Conservation (phyloP, 2,329 filamentous ascomycete genomes). For the Alternaria arbusti region DNA sequence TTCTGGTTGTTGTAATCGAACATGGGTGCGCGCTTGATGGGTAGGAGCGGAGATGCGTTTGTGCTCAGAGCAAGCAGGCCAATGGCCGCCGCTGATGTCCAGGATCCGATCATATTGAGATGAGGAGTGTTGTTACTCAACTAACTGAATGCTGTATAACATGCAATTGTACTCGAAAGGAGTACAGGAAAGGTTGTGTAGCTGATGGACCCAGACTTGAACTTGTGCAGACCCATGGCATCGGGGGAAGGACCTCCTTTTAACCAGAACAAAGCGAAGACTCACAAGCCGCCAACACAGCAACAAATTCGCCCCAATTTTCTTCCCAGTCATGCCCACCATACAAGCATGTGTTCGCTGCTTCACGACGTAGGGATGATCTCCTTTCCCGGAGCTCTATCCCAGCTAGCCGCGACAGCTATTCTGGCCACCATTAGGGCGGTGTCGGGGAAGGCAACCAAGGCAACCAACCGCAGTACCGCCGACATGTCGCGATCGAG, state of each 20-base stretch:
- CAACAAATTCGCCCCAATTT: slow-evolving; percentile 6
- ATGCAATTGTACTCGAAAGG: slow-evolving; percentile 11
- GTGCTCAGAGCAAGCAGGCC: slow-evolving; percentile 40
- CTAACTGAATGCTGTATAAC: slow-evolving; percentile 11
- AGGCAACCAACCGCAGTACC: slow-evolving; percentile 16
- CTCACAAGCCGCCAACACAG: background rate
- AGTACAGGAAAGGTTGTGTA: background rate
- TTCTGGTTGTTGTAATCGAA: slow-evolving; percentile 63
- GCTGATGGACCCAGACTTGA: slow-evolving; percentile 2
- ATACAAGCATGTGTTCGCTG: slow-evolving; percentile 12
- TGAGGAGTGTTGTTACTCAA: slow-evolving; percentile 14
- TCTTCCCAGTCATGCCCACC: slow-evolving; percentile 1
- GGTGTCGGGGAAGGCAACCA: slow-evolving; percentile 27
- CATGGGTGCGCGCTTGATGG: slow-evolving; percentile 42
- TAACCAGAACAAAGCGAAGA: background rate
- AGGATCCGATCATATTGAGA: slow-evolving; percentile 37
- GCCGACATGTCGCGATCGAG: slow-evolving; percentile 3
- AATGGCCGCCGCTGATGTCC: slow-evolving; percentile 31
- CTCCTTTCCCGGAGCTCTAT: slow-evolving; percentile 8
- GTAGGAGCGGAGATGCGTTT: slow-evolving; percentile 39
- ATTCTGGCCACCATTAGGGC: slow-evolving; percentile 13
- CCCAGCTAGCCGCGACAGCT: slow-evolving; percentile 6
- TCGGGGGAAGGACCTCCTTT: slow-evolving; percentile 12
- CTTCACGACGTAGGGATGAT: slow-evolving; percentile 19
- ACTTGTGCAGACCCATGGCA: slow-evolving; percentile 4